A percentile compares a stretch with the other conserved stretches of the same genome.
Evolutionary conservation across 805 yeast species (phyloP).

Genomic region (Yamadazyma philogaea): DNA sequence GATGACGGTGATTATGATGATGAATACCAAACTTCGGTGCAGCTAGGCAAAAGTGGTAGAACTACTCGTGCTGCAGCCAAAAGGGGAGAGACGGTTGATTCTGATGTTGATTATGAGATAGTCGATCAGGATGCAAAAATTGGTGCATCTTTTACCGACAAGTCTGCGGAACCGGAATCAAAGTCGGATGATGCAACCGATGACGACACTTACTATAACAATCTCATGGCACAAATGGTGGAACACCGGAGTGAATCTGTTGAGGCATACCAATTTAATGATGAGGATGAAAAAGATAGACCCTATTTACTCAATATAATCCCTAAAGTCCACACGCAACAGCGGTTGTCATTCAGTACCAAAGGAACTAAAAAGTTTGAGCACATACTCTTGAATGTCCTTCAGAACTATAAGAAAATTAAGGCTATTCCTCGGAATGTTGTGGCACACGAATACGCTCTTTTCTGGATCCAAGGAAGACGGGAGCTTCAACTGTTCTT

Average conservation of each 20-base stretch:
- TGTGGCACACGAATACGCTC: conserved; percentile 15
- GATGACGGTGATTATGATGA: no score
- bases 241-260: conserved; percentile 3
- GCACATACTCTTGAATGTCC: conserved; percentile 19
- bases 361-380: conserved; percentile 28
- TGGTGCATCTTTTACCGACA: no score
- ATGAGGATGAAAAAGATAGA: conserved; percentile 25
- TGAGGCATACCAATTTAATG: conserved; percentile 21
- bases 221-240: conserved; percentile 1
- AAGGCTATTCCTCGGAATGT: conserved; percentile 11
- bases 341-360: conserved; percentile 20
- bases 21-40: not conserved
- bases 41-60: not conserved
- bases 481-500: conserved; percentile 36
- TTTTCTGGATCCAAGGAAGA: conserved; percentile 41
- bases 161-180: not conserved
- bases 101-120: not conserved
- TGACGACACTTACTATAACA: conserved; percentile 8
- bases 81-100: not conserved
- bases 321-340: conserved; percentile 22
- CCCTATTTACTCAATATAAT: conserved; percentile 27
- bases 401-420: conserved; percentile 14
- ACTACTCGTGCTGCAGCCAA: not conserved
- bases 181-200: conserved; percentile 6
- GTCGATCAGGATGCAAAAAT: no score